Evolutionary conservation across 192 early-diverging fungal genomes (phyloP).

Genomic region (Mortierella claussenii): DNA sequence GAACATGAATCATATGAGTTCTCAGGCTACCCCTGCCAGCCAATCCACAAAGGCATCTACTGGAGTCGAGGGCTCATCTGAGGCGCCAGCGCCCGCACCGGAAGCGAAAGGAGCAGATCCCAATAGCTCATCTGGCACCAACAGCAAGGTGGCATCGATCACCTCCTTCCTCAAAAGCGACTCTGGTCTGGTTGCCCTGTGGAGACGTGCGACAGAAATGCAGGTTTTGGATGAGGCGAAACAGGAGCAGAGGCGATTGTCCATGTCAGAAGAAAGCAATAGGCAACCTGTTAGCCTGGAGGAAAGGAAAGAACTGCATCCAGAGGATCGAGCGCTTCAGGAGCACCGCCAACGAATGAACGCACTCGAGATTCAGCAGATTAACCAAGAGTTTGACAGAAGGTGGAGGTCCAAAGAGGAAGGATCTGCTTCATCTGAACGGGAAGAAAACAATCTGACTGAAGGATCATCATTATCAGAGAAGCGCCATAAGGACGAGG

Average conservation of each 20-base stretch:
- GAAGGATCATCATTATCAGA: constrained; percentile 1
- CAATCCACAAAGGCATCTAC: not conserved
- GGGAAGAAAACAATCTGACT: not conserved
- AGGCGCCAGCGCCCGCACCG: too few relatives aligned
- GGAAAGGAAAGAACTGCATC: constrained; percentile 8
- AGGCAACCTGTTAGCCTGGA: constrained; percentile 3
- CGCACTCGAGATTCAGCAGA: constrained; percentile 44
- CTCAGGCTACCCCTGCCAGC: not conserved
- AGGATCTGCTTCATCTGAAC: not conserved
- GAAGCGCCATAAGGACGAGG: constrained; percentile 28
- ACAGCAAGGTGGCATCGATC: constrained; percentile 35
- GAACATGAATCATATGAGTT: not conserved
- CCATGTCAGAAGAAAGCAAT: constrained; percentile 20
- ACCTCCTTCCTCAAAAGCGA: constrained; percentile 50
- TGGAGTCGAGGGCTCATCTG: not conserved
- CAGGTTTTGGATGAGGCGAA: constrained; percentile 46
- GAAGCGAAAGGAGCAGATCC: not conserved
- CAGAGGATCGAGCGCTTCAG: constrained; percentile 15
- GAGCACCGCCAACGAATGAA: constrained; percentile 41
- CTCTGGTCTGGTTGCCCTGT: constrained; percentile 45
- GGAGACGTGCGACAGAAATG: constrained; percentile 51
- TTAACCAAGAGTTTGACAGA: constrained; percentile 49
- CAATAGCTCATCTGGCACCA: not conserved
- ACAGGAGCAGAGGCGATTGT: constrained; percentile 23
- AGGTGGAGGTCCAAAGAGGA: constrained; percentile 29